Base-by-base conservation (phyloP, 495 filamentous ascomycete species). In the Platismatia glauca region DNA sequence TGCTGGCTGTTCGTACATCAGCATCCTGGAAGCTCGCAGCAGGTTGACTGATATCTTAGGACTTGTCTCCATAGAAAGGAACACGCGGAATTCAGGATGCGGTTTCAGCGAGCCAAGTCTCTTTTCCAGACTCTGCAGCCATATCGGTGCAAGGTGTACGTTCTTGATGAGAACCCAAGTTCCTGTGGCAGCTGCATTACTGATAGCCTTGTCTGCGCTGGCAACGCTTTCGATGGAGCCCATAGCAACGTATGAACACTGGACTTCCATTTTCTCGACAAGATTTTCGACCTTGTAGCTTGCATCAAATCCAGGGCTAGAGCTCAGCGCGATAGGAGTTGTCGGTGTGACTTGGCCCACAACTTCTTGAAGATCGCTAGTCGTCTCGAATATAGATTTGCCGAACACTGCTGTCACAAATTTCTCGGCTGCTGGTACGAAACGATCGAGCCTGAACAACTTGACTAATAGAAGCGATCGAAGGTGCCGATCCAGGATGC, bases 131-230 rank as follows among this genome's bases (percentile, higher is more conserved):
- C 90, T 94, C 71, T 97, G 94, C 27, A 99, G 79, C 95, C 95
- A 99, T 37, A 87, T 87, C 4, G 92, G 91, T 35, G 93, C 91
- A 62, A 99, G 82, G 73, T 99, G 94, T 38, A 99, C 94, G 79
- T 99, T 99, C 84, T 99, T 99, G 79, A 99, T 84, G 7, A 97
- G 80, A 24, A 99, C 95, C 94, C 94, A 99, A 38, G 86, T 91
- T 62, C 94, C 94, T 5, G 87, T 88, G 58, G 92, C 89, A 9
- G 95, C 93, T 20, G 94, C 94, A 71, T 90, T 92, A 79, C 82
- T 87, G 70, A 99, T 90, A 29, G 94, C 94, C 73, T 96, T 95
- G 77, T 97, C 95, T 37, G 94, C 94, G 60, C 85, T 93, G 64
- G 91, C 85, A 18, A 92, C 78, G 70, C 91, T 89, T 77, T 99